phyloP scores from a whole-genome alignment of 2,329 filamentous ascomycete genomes.

The Alternaria conjuncta region DNA sequence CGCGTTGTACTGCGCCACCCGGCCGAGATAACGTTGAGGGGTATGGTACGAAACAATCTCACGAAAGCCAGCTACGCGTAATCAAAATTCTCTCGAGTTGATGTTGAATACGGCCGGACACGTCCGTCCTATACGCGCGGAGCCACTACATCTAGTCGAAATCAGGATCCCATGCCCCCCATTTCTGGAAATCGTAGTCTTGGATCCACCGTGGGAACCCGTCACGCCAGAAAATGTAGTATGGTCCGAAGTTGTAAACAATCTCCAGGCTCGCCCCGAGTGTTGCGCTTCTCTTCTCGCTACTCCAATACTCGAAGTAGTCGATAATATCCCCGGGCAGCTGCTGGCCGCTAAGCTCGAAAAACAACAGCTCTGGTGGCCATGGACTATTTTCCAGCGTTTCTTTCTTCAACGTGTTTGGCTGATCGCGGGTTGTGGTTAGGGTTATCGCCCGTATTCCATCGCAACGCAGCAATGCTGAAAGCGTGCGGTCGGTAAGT shows the following conservation, averaged over 20 bases:
- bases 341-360: neutral
- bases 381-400: neutral
- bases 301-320: neutral
- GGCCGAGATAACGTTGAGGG: neutral
- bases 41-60: no score
- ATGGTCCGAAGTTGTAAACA: neutral
- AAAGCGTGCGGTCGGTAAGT: neutral
- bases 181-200: no score
- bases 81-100: no score
- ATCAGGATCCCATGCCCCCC: no score
- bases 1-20: slow-evolving; percentile 12
- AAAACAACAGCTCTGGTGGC: neutral
- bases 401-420: neutral
- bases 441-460: neutral
- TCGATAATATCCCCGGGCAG: neutral
- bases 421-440: neutral
- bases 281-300: neutral
- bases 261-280: neutral
- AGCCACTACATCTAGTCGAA: no score
- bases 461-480: neutral
- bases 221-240: neutral
- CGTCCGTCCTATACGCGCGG: no score
- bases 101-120: no score
- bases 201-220: neutral
- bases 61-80: no score